Base-by-base conservation (phyloP, 179 eudicot genomes). In the Kewa caespitosa region DNA sequence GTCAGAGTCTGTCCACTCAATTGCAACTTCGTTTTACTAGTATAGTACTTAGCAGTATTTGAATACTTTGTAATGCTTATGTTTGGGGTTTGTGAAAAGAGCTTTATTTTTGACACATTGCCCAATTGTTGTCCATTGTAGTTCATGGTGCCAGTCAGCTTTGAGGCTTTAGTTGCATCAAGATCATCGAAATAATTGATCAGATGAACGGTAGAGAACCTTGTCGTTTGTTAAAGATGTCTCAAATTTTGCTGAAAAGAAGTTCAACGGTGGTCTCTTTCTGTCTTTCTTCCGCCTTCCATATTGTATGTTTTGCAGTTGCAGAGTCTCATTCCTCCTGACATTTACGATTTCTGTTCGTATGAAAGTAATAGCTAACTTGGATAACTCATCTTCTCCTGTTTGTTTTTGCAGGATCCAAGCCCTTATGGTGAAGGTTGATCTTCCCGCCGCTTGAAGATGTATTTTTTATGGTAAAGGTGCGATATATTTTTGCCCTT, bases 371-470 rank as follows among this genome's bases (percentile, higher is more conserved):
- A 36, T 59, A 2, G 36, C 60, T 60, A 7, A 13, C 3, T 30
- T 64, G 57, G 66, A 33, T 48, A 22, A 50, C 66, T 77, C n/a
- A 77, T 67, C 34, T 59, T 28, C 38, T 50, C 11, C 59, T 32
- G 8, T 1, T 74, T 72, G 52, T 25, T 39, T 62, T 67, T 63
- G 84, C 76, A 81, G 84, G 75, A 69, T 55, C 50, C 39, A 43
- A 75, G 38, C 75, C 64, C 60, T 32, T 31, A 34, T 17, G 37
- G 52, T 25, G 7, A 13, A 6, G 10, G 72, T 68, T 50, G 72
- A 59, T 23, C 55, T 23, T 38, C 22, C 38, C 59, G 70, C 57
- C 6, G 48, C 25, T 50, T 8, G 69, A 38, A 28, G 63, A 65
- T 64, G 43, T 81, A 73, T 69, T 66, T 68, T 33, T 32, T 75